Conservation (phyloP, 345 rosid genomes). For the Anastatica hierochuntica region DNA sequence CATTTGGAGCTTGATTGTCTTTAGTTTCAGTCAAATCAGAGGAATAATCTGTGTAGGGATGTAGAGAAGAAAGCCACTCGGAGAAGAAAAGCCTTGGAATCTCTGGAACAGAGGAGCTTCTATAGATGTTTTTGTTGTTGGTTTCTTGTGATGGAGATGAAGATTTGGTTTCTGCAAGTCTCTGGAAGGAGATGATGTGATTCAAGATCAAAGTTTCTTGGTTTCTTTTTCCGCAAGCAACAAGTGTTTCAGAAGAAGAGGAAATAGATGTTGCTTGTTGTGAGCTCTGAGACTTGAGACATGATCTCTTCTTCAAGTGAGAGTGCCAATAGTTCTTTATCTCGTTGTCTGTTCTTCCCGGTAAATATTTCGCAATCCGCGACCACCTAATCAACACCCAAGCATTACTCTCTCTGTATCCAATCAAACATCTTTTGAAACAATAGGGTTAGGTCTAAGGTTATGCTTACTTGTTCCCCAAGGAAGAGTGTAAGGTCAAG, state of each 20-base stretch:
- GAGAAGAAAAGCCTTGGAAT: conserved; percentile 57
- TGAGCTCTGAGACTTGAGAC: conserved; percentile 20
- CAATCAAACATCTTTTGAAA: background rate
- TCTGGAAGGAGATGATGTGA: conserved; percentile 18
- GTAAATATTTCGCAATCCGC: conserved; percentile 59
- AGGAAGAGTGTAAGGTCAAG: conserved; percentile 49
- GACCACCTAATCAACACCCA: conserved; percentile 60
- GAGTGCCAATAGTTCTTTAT: conserved; percentile 95
- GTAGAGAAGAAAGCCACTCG: conserved; percentile 51
- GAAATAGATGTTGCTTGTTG: conserved; percentile 9
- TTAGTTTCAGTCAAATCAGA: conserved; percentile 14
- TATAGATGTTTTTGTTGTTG: conserved; percentile 1
- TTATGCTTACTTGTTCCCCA: conserved; percentile 80
- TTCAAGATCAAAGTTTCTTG: conserved; percentile 21
- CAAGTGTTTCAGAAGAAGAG: conserved; percentile 20
- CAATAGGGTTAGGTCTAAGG: background rate
- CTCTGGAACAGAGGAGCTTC: background rate
- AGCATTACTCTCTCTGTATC: background rate
- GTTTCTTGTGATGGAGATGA: conserved; percentile 18
- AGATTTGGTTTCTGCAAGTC: conserved; percentile 16
- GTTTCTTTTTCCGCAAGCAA: conserved; percentile 17
- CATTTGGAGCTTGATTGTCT: conserved; percentile 18
- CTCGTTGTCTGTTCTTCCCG: conserved; percentile 96
- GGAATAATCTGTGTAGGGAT: conserved; percentile 9
- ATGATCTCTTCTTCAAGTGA: conserved; percentile 56